Evolutionary conservation across 192 early-diverging fungal genomes (phyloP).

Genomic region (Jimgerdemannia lactiflua): DNA sequence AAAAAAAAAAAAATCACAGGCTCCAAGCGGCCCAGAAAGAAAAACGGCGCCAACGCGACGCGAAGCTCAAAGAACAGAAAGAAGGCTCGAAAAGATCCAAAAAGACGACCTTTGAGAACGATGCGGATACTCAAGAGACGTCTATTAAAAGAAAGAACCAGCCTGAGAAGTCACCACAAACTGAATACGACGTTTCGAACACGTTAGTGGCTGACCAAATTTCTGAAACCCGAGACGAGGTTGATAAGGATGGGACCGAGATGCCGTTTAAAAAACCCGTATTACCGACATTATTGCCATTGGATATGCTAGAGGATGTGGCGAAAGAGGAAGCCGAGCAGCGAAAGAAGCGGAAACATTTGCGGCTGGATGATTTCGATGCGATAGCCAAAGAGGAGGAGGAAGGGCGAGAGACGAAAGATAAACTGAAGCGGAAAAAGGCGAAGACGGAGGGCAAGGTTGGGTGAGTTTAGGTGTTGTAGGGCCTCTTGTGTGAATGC

Average conservation of each 20-base stretch:
- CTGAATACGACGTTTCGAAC: neutral
- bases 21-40: conserved; percentile 19
- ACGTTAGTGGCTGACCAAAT: conserved; percentile 2
- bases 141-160: neutral
- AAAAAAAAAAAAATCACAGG: conserved; percentile 3
- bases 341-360: conserved; percentile 22
- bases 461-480: neutral
- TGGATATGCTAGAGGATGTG: conserved; percentile 16
- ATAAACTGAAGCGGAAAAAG: neutral
- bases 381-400: conserved; percentile 13
- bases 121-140: neutral
- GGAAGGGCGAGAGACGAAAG: conserved; percentile 17
- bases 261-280: conserved; percentile 1
- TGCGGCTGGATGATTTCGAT: conserved; percentile 32
- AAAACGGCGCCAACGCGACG: conserved; percentile 32
- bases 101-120: conserved; percentile 1
- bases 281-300: conserved; percentile 14
- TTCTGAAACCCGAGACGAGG: neutral
- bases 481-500: neutral
- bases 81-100: conserved; percentile 16
- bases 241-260: neutral
- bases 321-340: conserved; percentile 19
- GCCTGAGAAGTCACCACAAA: neutral
- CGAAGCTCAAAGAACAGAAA: conserved; percentile 32
- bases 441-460: conserved; percentile 1